Evolutionary conservation across 768 basidiomycete species (phyloP).

Genomic region (Thelephora aurantiotincta): DNA sequence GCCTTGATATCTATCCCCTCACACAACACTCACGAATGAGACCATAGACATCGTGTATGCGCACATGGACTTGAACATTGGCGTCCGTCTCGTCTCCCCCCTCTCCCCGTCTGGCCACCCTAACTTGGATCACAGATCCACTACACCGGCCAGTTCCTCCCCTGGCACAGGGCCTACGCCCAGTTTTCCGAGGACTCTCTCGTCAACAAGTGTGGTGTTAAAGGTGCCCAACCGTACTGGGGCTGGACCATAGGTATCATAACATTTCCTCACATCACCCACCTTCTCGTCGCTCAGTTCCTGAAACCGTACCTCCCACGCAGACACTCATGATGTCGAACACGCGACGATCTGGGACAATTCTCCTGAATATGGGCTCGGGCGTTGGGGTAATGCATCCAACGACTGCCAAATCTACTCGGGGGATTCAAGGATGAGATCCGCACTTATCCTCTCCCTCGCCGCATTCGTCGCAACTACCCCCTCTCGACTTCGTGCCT

Average conservation of each 20-base stretch:
- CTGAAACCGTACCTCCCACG: background rate
- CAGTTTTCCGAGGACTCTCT: conserved; percentile 10
- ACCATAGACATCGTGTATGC: conserved; percentile 10
- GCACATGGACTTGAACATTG: conserved; percentile 15
- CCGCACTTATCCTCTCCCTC: conserved; percentile 19
- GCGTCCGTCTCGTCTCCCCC: background rate
- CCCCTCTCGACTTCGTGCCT: conserved; percentile 14
- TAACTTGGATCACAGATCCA: conserved; percentile 9
- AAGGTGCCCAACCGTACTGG: conserved; percentile 15
- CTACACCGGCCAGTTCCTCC: conserved; percentile 13
- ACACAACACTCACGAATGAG: too few relatives aligned
- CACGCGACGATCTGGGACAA: conserved; percentile 11
- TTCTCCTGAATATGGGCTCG: conserved; percentile 12
- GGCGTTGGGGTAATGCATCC: conserved; percentile 14
- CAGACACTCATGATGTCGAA: conserved; percentile 13
- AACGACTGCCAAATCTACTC: conserved; percentile 11
- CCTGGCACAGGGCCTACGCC: conserved; percentile 16
- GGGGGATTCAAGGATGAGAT: conserved; percentile 16
- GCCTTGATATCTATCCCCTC: background rate
- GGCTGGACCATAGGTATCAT: conserved; percentile 16
- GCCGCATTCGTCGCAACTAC: conserved; percentile 20
- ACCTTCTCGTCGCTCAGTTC: background rate
- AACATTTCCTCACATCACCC: background rate
- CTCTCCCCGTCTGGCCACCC: too few relatives aligned
- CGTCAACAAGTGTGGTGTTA: conserved; percentile 11